Conservation (phyloP, 108 stramenopile species). For the Nitzschia palea region DNA sequence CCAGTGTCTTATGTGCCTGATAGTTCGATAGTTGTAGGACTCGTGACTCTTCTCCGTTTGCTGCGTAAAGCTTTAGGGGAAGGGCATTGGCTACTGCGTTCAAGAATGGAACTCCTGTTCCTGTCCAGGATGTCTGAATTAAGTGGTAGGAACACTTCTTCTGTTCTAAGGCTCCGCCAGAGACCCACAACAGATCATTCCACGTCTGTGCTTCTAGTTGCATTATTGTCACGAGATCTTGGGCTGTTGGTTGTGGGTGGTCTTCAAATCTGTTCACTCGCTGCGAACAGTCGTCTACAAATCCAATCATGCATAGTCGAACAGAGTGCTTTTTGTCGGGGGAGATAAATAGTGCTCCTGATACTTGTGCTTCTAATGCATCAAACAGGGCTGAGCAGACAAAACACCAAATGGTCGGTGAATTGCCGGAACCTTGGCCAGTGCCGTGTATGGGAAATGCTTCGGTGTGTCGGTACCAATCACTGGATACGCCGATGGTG, state of each 20-base stretch:
- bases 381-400: neutral
- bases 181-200: too few relatives aligned
- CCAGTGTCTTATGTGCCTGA: too few relatives aligned
- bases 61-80: neutral
- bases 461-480: neutral
- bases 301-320: neutral
- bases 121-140: neutral
- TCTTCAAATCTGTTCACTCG: neutral
- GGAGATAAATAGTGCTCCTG: too few relatives aligned
- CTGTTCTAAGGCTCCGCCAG: neutral
- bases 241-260: neutral
- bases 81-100: neutral
- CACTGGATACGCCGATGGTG: neutral
- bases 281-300: neutral
- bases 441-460: too few relatives aligned
- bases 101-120: neutral
- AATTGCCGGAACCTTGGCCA: too few relatives aligned
- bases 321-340: too few relatives aligned
- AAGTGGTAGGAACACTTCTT: neutral
- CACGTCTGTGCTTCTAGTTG: neutral
- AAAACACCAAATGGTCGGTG: too few relatives aligned
- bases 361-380: neutral
- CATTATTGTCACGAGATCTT: neutral
- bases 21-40: neutral
- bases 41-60: neutral